phyloP scores from a whole-genome alignment of 257 asterid species.

The Solanum gandarillasii region DNA sequence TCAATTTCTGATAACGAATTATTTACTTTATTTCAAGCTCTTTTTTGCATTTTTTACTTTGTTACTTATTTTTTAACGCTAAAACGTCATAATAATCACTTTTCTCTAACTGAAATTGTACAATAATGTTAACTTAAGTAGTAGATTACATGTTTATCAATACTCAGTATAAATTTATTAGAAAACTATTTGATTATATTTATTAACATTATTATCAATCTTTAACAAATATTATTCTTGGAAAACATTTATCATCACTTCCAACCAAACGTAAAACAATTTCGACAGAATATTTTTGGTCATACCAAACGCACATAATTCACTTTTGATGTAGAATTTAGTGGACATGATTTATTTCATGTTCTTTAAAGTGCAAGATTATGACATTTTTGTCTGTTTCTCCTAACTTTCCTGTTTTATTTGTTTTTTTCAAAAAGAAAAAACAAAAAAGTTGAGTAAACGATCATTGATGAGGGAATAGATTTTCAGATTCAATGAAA shows the following conservation, averaged over 20 bases:
- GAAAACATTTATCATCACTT: background rate
- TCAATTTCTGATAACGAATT: too few species aligned
- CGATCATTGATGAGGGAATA: background rate
- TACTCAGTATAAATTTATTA: background rate
- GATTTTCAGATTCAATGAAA: background rate
- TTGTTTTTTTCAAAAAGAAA: background rate
- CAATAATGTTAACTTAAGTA: background rate
- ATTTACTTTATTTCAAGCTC: too few species aligned
- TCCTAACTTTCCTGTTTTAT: background rate
- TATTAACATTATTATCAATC: background rate
- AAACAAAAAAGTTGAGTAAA: background rate
- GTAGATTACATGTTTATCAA: too few species aligned
- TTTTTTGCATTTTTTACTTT: background rate
- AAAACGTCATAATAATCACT: background rate
- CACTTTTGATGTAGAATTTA: background rate
- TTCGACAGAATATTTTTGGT: background rate
- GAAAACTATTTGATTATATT: background rate
- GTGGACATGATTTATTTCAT: background rate
- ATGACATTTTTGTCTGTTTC: background rate
- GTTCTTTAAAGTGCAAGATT: background rate
- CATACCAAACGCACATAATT: background rate
- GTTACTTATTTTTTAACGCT: too few species aligned
- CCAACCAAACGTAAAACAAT: background rate
- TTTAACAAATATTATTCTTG: background rate
- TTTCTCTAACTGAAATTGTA: background rate